phyloP scores from a whole-genome alignment of 2,329 filamentous ascomycete species.

The Colletotrichum cordylinicola region DNA sequence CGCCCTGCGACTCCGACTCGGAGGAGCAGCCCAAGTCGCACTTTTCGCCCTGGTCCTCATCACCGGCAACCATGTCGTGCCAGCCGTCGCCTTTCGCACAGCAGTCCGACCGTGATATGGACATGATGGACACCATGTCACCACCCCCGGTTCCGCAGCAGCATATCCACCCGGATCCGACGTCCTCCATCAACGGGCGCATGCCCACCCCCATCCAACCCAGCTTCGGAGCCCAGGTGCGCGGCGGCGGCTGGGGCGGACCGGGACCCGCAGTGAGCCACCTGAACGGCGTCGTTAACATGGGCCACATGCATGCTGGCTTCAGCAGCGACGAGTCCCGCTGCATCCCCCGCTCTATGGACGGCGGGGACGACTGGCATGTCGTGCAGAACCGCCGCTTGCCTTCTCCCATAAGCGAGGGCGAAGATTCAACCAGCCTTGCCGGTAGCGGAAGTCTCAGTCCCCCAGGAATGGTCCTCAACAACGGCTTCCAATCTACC shows the following conservation, averaged over 20 bases:
- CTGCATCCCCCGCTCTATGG: constrained; percentile 55
- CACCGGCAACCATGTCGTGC: constrained; percentile 25
- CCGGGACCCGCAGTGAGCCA: constrained; percentile 31
- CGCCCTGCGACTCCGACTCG: constrained; percentile 44
- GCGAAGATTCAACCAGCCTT: constrained; percentile 44
- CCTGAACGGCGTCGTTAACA: constrained; percentile 40
- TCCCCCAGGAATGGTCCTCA: constrained; percentile 35
- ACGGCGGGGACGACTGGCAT: constrained; percentile 53
- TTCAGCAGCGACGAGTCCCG: constrained; percentile 42
- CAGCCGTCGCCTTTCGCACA: constrained; percentile 25
- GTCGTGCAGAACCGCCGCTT: constrained; percentile 58
- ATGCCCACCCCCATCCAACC: constrained; percentile 67
- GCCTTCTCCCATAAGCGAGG: constrained; percentile 66
- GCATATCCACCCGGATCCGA: constrained; percentile 1
- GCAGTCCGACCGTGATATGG: constrained; percentile 47
- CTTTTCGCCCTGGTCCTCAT: constrained; percentile 38
- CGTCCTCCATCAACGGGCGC: constrained; percentile 42
- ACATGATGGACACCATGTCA: constrained; percentile 45
- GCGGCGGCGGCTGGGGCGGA: constrained; percentile 54
- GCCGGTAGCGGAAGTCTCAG: constrained; percentile 35
- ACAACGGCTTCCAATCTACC: constrained; percentile 38
- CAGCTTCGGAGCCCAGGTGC: constrained; percentile 60
- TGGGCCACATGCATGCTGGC: constrained; percentile 44
- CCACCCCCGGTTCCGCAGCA: constrained; percentile 36
- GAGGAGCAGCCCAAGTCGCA: constrained; percentile 41